Conservation (phyloP, 2,329 filamentous ascomycete species). For the Xylariaceae sp. region DNA sequence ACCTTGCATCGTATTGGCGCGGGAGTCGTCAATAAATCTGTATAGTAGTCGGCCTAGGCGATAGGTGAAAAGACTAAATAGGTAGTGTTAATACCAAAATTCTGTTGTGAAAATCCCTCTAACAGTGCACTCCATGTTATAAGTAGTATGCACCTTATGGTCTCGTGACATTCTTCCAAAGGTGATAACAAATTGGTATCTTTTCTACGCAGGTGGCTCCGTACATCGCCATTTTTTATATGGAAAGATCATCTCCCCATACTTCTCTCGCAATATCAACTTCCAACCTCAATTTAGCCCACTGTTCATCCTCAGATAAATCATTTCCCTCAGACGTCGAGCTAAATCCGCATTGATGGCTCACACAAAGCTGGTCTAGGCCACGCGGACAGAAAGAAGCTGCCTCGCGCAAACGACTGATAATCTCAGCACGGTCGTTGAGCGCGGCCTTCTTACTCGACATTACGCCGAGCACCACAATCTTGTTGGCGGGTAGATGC, state of each 20-base stretch:
- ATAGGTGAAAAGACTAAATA: too few relatives aligned
- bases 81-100: too few relatives aligned
- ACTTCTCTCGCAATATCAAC: slow-evolving; percentile 55
- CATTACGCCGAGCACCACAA: slow-evolving; percentile 54
- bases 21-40: too few relatives aligned
- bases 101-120: too few relatives aligned
- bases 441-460: slow-evolving; percentile 54
- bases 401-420: slow-evolving; percentile 41
- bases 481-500: slow-evolving; percentile 50
- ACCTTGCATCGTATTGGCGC: too few relatives aligned
- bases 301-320: slow-evolving; percentile 53
- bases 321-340: slow-evolving; percentile 55
- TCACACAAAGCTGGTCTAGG: slow-evolving; percentile 51
- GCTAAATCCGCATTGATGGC: slow-evolving; percentile 56
- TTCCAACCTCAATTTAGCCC: slow-evolving; percentile 52
- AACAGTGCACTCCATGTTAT: too few relatives aligned
- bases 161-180: too few relatives aligned
- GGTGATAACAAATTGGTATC: too few relatives aligned
- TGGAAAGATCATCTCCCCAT: slow-evolving; percentile 45
- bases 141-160: too few relatives aligned
- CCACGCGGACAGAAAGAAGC: slow-evolving; percentile 46
- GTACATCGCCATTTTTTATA: background rate
- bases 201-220: too few relatives aligned
- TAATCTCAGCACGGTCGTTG: slow-evolving; percentile 42
- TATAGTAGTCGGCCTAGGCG: too few relatives aligned